phyloP scores from a whole-genome alignment of 495 filamentous ascomycete species.

The Amorphotheca resinae region DNA sequence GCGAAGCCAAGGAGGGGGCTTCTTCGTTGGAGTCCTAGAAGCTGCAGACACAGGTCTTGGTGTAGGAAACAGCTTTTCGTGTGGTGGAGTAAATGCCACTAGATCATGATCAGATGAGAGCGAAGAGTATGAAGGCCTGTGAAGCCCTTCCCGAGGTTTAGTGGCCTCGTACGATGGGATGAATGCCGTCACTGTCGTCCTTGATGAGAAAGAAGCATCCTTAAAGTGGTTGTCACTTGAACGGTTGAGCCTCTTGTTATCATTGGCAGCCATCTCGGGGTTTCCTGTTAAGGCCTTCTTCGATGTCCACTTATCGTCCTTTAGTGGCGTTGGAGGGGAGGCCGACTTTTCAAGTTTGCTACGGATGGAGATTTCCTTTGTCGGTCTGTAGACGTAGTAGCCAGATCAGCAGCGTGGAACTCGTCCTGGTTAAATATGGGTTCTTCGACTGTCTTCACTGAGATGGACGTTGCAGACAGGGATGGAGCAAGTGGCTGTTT shows the following conservation, averaged over 20 bases:
- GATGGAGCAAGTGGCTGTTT: slow-evolving; percentile 12
- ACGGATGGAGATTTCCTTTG: slow-evolving; percentile 1
- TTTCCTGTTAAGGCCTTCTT: neutral
- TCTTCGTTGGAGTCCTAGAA: slow-evolving; percentile 1
- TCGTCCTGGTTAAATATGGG: slow-evolving; percentile 32
- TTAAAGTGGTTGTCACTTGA: slow-evolving; percentile 4
- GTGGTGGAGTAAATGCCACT: slow-evolving; percentile 23
- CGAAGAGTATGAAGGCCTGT: too few relatives aligned
- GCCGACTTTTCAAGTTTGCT: slow-evolving; percentile 1
- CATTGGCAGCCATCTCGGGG: neutral
- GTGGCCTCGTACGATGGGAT: slow-evolving; percentile 15
- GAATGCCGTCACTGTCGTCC: slow-evolving; percentile 16
- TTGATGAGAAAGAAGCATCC: slow-evolving; percentile 10
- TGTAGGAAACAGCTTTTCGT: slow-evolving; percentile 4
- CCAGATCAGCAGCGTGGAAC: slow-evolving; percentile 34
- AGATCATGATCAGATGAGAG: slow-evolving; percentile 7
- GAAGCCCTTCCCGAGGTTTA: neutral
- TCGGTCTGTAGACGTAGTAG: slow-evolving; percentile 36
- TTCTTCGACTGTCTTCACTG: slow-evolving; percentile 32
- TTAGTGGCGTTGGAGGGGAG: slow-evolving; percentile 5
- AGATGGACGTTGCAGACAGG: slow-evolving; percentile 23
- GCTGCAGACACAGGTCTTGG: neutral
- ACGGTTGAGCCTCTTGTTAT: neutral
- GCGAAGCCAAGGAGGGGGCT: slow-evolving; percentile 18
- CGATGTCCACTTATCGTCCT: neutral